phyloP scores from a whole-genome alignment of 169 alveolate genomes.

The Plasmodium cynomolgi region DNA sequence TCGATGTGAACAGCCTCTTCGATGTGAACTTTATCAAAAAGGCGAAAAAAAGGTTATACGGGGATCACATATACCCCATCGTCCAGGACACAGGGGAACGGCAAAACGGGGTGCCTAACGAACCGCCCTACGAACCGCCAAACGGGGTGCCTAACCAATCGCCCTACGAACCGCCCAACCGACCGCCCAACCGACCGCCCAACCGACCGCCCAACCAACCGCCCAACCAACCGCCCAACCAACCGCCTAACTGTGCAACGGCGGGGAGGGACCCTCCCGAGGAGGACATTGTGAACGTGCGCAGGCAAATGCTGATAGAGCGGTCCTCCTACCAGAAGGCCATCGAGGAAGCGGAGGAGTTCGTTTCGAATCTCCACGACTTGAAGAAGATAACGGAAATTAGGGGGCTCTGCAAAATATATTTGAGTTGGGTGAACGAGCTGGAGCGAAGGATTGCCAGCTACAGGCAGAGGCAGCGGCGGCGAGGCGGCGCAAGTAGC shows the following conservation, averaged over 20 bases:
- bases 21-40: constrained; percentile 76
- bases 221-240: background rate
- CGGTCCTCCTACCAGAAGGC: constrained; percentile 70
- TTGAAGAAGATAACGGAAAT: constrained; percentile 69
- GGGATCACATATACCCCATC: constrained; percentile 81
- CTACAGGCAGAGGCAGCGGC: constrained; percentile 49
- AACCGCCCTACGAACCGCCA: background rate
- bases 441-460: constrained; percentile 21
- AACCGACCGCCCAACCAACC: background rate
- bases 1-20: constrained; percentile 74
- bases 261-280: background rate
- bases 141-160: background rate
- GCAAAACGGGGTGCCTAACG: background rate
- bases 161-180: background rate
- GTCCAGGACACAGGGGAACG: background rate
- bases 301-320: constrained; percentile 83
- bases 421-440: constrained; percentile 67
- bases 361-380: constrained; percentile 62
- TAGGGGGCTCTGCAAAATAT: constrained; percentile 66
- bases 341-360: constrained; percentile 75
- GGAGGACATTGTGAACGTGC: constrained; percentile 35
- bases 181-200: background rate
- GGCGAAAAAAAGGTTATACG: constrained; percentile 78
- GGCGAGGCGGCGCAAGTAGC: background rate
- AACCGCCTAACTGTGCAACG: background rate